Base-by-base conservation (phyloP, 257 asterid species). In the Ligustrum vulgare region DNA sequence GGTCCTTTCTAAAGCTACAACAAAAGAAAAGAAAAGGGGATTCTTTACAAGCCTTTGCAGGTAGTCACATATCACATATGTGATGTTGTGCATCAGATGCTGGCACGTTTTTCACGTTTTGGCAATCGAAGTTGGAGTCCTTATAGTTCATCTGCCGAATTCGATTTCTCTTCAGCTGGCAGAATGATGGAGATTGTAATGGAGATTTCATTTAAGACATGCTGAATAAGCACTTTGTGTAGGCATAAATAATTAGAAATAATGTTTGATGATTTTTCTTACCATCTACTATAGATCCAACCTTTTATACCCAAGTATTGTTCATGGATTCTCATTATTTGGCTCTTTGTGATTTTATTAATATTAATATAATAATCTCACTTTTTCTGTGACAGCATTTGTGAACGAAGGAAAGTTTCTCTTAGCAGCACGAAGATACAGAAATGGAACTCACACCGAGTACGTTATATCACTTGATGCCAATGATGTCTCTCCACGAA, bases 321-420 rank as follows among this genome's bases (percentile, higher is more conserved):
- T 67, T 67, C 68, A 3, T 1, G 25, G 41, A 34, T n/a, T 18
- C 56, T 28, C 9, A n/a, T 20, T 51, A 43, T 64, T 69, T 64
- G 72, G 12, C 4, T 39, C 65, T 49, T 9, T 45, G 64, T 66
- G 41, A 34, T 78, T 67, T 20, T 71, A 45, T 8, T 54, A 39
- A 69, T 74, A 65, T 75, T 71, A 74, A 28, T 63, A 69, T 74
- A 65, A 77, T 71, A 74, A 28, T 63, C 35, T 73, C 51, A 81
- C 60, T 39, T 70, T 71, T 77, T 72, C 51, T 70, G 70, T 78
- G 78, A 75, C 92, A 94, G 97, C 95, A 77, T 88, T 91, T 75
- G 79, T 74, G 67, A 97, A 94, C 77, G 84, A 86, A 78, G 98
- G 98, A 60, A 94, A 92, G 89, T 91, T 94, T 80, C 98, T 94